A percentile compares a stretch with the other conserved stretches of the same genome.
Conservation (phyloP, 192 early-diverging fungal genomes). For the Paraglomus occultum region DNA sequence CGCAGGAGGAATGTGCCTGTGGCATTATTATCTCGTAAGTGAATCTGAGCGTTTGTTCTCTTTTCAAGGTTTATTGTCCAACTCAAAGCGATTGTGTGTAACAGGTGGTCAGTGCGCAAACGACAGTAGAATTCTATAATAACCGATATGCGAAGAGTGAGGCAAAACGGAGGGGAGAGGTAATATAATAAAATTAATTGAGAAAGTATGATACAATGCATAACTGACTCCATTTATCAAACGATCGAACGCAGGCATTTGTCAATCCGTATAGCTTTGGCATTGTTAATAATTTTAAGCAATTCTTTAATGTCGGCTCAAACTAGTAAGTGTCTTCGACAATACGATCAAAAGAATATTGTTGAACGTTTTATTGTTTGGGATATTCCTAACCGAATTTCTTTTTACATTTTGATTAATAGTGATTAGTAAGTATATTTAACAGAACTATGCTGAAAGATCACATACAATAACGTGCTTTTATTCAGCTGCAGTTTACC, state of each 20-base stretch:
- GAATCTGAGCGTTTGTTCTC: background rate
- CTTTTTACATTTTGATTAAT: background rate
- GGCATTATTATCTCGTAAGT: constrained; percentile 62
- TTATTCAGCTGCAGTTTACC: background rate
- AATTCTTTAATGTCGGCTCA: constrained; percentile 54
- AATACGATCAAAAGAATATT: background rate
- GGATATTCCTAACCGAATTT: background rate
- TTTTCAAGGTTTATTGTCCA: background rate
- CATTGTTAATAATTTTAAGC: constrained; percentile 37
- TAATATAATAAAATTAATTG: constrained; percentile 3
- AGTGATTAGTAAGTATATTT: constrained; percentile 15
- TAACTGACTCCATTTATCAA: background rate
- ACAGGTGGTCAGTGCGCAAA: constrained; percentile 54
- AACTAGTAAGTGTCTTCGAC: constrained; percentile 39
- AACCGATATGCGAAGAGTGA: constrained; percentile 52
- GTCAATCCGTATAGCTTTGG: constrained; percentile 51
- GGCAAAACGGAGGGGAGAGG: constrained; percentile 50
- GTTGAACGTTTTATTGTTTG: background rate
- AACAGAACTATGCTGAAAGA: background rate
- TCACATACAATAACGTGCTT: background rate
- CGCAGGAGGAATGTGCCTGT: constrained; percentile 49
- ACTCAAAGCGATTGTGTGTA: background rate
- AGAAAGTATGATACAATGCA: constrained; percentile 22
- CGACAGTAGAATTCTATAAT: constrained; percentile 64
- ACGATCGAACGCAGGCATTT: constrained; percentile 28